A percentile compares a stretch with the other conserved stretches of the same genome.
These are phyloP conservation scores for Astraeus odoratus DNA, from an alignment of 768 basidiomycete species.

Conservation along the genomic window DNA sequence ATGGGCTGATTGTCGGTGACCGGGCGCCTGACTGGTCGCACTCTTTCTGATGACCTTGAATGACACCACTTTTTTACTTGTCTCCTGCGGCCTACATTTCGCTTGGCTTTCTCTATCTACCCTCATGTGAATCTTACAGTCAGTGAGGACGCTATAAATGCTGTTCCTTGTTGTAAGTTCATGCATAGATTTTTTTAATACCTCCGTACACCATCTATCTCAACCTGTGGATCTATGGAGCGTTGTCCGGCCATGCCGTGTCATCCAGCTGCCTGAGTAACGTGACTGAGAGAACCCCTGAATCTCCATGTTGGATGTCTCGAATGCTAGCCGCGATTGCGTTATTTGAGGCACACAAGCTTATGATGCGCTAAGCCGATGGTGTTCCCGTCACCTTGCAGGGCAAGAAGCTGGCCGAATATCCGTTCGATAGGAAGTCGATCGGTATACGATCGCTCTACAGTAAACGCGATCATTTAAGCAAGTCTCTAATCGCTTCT, in stretches of 20 bases:
- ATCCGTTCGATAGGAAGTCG: too few species aligned
- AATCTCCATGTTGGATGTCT: too few species aligned
- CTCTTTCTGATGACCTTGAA: slow-evolving; percentile 54
- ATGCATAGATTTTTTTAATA: slow-evolving; percentile 15
- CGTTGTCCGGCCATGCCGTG: too few species aligned
- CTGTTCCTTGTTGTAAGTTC: slow-evolving; percentile 11
- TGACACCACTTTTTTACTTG: slow-evolving; percentile 38
- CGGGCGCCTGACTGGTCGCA: slow-evolving; percentile 52
- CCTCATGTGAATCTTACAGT: slow-evolving; percentile 3
- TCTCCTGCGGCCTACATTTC: slow-evolving; percentile 25
- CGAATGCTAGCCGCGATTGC: too few species aligned
- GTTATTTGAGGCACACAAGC: too few species aligned
- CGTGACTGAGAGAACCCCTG: too few species aligned
- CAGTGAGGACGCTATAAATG: slow-evolving; percentile 4
- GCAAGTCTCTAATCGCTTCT: slow-evolving; percentile 63
- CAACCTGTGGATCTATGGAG: slow-evolving; percentile 7
- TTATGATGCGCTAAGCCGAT: too few species aligned
- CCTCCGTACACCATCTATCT: slow-evolving; percentile 1
- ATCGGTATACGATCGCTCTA: slow-evolving; percentile 12
- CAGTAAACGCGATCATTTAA: neutral
- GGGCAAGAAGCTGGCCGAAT: too few species aligned
- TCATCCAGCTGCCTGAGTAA: too few species aligned
- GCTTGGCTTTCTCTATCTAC: slow-evolving; percentile 17
- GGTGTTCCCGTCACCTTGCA: neutral
- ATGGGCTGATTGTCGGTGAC: slow-evolving; percentile 35